Conservation (phyloP, 2,329 filamentous ascomycete genomes). For the Thelonectria rubi region DNA sequence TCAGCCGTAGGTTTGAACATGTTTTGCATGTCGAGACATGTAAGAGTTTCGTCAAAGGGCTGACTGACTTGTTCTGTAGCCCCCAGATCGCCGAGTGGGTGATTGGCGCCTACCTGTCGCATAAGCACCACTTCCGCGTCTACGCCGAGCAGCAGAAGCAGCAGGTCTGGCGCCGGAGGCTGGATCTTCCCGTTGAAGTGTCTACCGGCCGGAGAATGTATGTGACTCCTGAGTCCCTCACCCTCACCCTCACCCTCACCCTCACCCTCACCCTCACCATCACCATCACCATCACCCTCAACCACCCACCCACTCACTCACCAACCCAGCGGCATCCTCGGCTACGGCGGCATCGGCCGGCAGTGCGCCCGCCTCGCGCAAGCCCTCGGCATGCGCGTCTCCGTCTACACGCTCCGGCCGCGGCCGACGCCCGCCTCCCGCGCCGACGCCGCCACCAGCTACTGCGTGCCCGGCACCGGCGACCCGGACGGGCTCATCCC, state of each 20-base stretch:
- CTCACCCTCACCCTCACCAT: not conserved
- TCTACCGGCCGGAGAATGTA: constrained; percentile 49
- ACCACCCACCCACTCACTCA: too few relatives aligned
- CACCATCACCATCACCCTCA: constrained; percentile 11
- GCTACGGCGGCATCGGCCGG: constrained; percentile 57
- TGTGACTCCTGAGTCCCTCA: not conserved
- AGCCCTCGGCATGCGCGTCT: constrained; percentile 72
- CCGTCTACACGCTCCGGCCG: constrained; percentile 72
- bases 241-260: constrained; percentile 7
- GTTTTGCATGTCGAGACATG: not conserved
- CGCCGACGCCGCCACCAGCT: constrained; percentile 65
- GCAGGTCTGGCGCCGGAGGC: constrained; percentile 39
- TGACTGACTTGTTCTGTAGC: constrained; percentile 26
- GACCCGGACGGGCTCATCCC: constrained; percentile 55
- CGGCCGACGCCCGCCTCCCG: constrained; percentile 67
- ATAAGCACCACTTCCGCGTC: constrained; percentile 44
- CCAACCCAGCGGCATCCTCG: constrained; percentile 48
- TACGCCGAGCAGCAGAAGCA: constrained; percentile 45
- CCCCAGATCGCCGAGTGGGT: constrained; percentile 55
- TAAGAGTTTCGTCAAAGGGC: not conserved
- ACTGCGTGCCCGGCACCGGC: constrained; percentile 70
- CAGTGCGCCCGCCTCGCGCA: constrained; percentile 58
- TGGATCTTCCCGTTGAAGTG: constrained; percentile 41
- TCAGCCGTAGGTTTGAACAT: constrained; percentile 50
- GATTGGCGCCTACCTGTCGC: constrained; percentile 47